Conservation (phyloP, 495 filamentous ascomycete genomes). For the Hypoxylon fragiforme region DNA sequence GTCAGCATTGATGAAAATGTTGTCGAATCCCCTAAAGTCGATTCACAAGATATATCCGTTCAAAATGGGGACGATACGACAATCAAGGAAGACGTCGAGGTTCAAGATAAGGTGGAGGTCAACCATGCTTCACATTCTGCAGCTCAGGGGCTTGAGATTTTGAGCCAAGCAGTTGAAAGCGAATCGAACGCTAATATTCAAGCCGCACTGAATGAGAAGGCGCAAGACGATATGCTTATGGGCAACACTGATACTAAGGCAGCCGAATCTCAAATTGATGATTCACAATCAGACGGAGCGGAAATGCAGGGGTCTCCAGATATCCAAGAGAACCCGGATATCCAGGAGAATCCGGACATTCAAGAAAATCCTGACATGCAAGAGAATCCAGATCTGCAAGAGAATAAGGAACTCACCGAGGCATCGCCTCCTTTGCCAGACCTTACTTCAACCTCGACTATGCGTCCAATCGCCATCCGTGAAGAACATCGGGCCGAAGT, state of each 20-base stretch:
- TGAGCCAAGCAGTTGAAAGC: slow-evolving; percentile 26
- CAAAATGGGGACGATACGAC: slow-evolving; percentile 6
- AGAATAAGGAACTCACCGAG: slow-evolving; percentile 25
- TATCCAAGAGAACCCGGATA: too few relatives aligned
- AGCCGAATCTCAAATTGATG: neutral
- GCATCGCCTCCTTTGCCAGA: slow-evolving; percentile 5
- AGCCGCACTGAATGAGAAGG: slow-evolving; percentile 10
- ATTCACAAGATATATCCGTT: neutral
- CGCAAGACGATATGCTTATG: neutral
- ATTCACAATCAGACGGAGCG: neutral
- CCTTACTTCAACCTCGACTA: neutral
- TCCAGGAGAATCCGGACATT: too few relatives aligned
- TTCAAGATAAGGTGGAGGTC: slow-evolving; percentile 10
- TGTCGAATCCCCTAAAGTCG: neutral
- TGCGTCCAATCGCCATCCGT: neutral
- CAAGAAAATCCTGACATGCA: slow-evolving; percentile 13
- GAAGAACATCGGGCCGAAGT: slow-evolving; percentile 1
- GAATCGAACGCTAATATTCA: slow-evolving; percentile 25
- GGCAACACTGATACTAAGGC: neutral
- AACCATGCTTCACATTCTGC: slow-evolving; percentile 14
- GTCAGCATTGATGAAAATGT: slow-evolving; percentile 6
- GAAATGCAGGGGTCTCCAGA: too few relatives aligned
- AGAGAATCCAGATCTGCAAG: slow-evolving; percentile 12
- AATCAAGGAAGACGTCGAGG: slow-evolving; percentile 22
- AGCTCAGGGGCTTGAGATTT: slow-evolving; percentile 34